Evolutionary conservation across 352 stramenopile species (phyloP).

Genomic region (Globisporangium cylindrosporum): DNA sequence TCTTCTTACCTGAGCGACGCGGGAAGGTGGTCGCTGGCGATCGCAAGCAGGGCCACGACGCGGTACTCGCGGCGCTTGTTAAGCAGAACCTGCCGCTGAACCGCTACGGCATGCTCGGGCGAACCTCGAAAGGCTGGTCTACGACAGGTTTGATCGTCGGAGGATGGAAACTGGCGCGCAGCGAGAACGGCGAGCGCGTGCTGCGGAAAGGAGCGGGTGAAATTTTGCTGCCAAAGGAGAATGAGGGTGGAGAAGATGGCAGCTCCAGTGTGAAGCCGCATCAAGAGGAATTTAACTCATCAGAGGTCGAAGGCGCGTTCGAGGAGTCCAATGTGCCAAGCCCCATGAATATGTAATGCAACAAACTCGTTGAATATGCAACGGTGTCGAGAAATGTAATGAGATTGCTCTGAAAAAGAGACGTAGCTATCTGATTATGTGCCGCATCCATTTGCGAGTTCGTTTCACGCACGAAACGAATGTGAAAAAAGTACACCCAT

Average conservation of each 20-base stretch:
- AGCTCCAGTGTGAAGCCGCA: neutral
- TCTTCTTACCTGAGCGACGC: conserved; percentile 27
- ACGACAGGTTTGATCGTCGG: conserved; percentile 40
- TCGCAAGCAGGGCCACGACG: conserved; percentile 29
- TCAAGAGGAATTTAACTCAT: neutral
- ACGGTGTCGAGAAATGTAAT: neutral
- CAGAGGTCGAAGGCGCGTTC: conserved; percentile 14
- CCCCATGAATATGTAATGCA: neutral
- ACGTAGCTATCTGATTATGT: neutral
- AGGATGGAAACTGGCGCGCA: conserved; percentile 35
- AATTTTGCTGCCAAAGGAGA: conserved; percentile 34
- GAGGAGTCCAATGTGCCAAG: neutral
- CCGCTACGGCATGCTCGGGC: conserved; percentile 43
- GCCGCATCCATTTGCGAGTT: neutral
- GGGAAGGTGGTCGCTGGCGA: conserved; percentile 29
- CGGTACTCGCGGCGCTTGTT: conserved; percentile 39
- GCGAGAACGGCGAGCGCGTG: conserved; percentile 27
- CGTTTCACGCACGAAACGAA: neutral
- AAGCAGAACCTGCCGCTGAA: conserved; percentile 47
- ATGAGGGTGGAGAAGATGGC: neutral
- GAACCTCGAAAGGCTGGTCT: conserved; percentile 40
- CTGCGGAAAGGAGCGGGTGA: conserved; percentile 45
- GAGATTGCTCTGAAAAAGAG: neutral
- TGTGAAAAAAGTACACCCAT: neutral
- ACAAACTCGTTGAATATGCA: neutral